Evolutionary conservation across 169 alveolate species (phyloP).

Genomic region (Eimeria necatrix): DNA sequence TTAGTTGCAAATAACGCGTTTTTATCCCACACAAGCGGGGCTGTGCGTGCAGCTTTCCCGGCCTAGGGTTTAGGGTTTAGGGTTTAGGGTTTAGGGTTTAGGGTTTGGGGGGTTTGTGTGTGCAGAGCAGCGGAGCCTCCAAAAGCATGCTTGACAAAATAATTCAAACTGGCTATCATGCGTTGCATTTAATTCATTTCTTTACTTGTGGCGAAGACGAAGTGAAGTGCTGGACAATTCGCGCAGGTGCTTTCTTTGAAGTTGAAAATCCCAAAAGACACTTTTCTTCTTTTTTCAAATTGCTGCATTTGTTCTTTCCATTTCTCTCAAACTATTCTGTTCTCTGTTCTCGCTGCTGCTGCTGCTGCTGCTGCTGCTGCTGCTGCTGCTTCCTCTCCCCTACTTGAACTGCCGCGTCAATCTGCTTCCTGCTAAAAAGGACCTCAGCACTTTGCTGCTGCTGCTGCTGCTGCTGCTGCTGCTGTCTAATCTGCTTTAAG

Average conservation of each 20-base stretch:
- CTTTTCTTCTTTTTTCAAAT: background rate
- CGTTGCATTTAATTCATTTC: slow-evolving; percentile 97
- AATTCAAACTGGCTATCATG: slow-evolving; percentile 97
- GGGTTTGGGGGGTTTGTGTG: background rate
- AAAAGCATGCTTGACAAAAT: slow-evolving; percentile 96
- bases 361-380: background rate
- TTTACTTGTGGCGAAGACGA: slow-evolving; percentile 99
- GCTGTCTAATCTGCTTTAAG: too few species aligned
- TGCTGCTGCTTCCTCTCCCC: too few species aligned
- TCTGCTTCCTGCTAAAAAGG: too few species aligned
- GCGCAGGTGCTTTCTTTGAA: slow-evolving; percentile 57
- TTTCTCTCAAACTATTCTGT: background rate
- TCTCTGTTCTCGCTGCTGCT: background rate
- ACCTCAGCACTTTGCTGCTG: too few species aligned
- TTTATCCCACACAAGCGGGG: too few species aligned
- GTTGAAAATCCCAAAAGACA: background rate
- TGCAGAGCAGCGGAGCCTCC: slow-evolving; percentile 87
- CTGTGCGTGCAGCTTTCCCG: too few species aligned
- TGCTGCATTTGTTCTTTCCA: background rate
- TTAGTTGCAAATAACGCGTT: too few species aligned
- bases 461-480: too few species aligned
- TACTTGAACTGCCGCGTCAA: too few species aligned
- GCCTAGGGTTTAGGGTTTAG: too few species aligned
- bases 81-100: too few species aligned
- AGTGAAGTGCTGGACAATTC: slow-evolving; percentile 97